A percentile compares a stretch with the other conserved stretches of the same genome.
Evolutionary conservation across 2,329 filamentous ascomycete species (phyloP).

Genomic region (Diaporthe amygdali): DNA sequence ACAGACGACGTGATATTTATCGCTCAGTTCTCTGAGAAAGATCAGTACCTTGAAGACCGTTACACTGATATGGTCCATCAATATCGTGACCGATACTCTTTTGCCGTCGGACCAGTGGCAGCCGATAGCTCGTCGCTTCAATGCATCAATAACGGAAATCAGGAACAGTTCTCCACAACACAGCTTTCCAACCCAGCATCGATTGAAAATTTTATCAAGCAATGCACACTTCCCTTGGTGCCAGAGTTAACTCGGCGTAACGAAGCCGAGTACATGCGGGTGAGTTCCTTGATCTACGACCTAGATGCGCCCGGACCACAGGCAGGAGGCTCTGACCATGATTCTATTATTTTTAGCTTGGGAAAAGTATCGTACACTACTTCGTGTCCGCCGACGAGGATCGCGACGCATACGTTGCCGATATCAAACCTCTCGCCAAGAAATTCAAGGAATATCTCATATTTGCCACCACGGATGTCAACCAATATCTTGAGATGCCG

Average conservation of each 20-base stretch:
- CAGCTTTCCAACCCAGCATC: constrained; percentile 39
- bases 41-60: constrained; percentile 34
- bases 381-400: constrained; percentile 38
- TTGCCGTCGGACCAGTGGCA: constrained; percentile 38
- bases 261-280: constrained; percentile 47
- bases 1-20: constrained; percentile 49
- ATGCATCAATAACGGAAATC: constrained; percentile 49
- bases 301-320: not conserved
- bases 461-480: constrained; percentile 52
- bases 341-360: constrained; percentile 26
- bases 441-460: constrained; percentile 52
- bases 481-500: constrained; percentile 51
- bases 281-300: constrained; percentile 25
- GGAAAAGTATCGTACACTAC: constrained; percentile 38
- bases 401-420: constrained; percentile 39
- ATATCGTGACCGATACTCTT: constrained; percentile 47
- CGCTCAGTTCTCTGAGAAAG: constrained; percentile 39
- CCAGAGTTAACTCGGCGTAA: constrained; percentile 50
- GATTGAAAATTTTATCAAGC: constrained; percentile 43
- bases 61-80: constrained; percentile 40
- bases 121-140: constrained; percentile 28
- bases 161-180: constrained; percentile 37
- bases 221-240: constrained; percentile 45
- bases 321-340: constrained; percentile 42
- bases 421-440: constrained; percentile 47